These are phyloP conservation scores for Boletus reticuloceps DNA, from an alignment of 768 basidiomycete genomes.

Conservation along the genomic window DNA sequence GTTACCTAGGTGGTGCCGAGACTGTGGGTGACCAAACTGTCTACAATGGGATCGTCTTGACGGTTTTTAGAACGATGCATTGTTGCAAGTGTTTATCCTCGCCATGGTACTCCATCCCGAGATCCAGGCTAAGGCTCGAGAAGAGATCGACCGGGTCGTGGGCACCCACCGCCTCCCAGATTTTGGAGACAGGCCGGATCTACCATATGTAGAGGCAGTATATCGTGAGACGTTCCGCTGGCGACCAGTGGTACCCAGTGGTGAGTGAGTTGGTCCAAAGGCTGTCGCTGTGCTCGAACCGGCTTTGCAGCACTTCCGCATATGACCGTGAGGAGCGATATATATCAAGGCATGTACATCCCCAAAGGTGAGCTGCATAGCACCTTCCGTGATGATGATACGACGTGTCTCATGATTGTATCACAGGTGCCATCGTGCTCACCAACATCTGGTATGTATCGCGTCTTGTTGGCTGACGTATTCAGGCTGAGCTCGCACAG, in stretches of 20 bases:
- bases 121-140: slow-evolving; percentile 29
- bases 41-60: not conserved
- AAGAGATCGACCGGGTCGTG: slow-evolving; percentile 31
- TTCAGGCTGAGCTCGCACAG: slow-evolving; percentile 21
- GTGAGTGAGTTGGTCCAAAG: slow-evolving; percentile 15
- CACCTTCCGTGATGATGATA: not conserved
- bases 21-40: slow-evolving; percentile 15
- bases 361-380: slow-evolving; percentile 21
- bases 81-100: slow-evolving; percentile 27
- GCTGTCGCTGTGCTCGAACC: not conserved
- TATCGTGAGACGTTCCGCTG: slow-evolving; percentile 33
- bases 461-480: not conserved
- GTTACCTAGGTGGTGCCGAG: slow-evolving; percentile 23
- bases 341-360: slow-evolving; percentile 31
- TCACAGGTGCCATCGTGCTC: slow-evolving; percentile 19
- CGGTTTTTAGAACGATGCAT: slow-evolving; percentile 11
- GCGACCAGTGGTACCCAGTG: slow-evolving; percentile 26
- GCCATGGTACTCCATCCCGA: slow-evolving; percentile 35
- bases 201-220: slow-evolving; percentile 34
- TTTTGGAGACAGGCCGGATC: slow-evolving; percentile 22
- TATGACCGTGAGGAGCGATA: slow-evolving; percentile 20
- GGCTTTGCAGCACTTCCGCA: slow-evolving; percentile 20
- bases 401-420: not conserved
- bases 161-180: slow-evolving; percentile 30
- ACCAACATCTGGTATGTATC: slow-evolving; percentile 25